Base-by-base conservation (phyloP, 2,329 filamentous ascomycete genomes). In the Arthrobotrys megalospora region DNA sequence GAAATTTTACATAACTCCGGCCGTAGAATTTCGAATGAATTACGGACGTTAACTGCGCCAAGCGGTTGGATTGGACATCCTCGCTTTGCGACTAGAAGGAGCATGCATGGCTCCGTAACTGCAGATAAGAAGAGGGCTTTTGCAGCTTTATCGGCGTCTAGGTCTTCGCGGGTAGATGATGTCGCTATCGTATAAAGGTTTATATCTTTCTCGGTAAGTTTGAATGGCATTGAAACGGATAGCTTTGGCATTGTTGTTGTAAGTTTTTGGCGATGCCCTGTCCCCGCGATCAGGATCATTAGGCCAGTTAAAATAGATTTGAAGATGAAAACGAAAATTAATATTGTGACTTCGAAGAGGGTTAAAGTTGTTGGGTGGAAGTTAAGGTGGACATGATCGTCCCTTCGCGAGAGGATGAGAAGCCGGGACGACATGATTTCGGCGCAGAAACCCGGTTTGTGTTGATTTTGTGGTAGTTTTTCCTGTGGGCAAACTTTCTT, bases 201-300 rank as follows among this genome's bases (percentile, higher is more conserved):
- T 8, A 77, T 53, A 47, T 77, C 73, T 7, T 66, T 16, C 12
- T 77, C 41, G 50, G 58, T 77, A 19, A 77, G 11, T 45, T 60
- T 68, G 50, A 77, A 70, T 19, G 73, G 66, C 73, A 77, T 70
- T 12, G 73, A 77, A 24, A 77, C 19, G 3, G 73, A 77, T 71
- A 77, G n/a, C 28, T 70, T 77, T 41, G 73, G 66, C 41, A 70
- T 48, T 50, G 55, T 19, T 12, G 73, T 77, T 38, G 64, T 77
- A 6, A 16, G 6, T 19, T 43, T 62, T 55, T 36, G 47, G 34
- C 48, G 63, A 12, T 55, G 47, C 36, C 71, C 64, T 6, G 64
- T 41, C 8, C 71, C 71, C 6, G 41, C 64, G 45, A 76, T 64
- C 11, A 70, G 58, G 19, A 64, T 62, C 58, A 65, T 68, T 21